These are phyloP conservation scores for Acanthamoeba triangularis DNA, from an alignment of 208 protist genomes.

Conservation along the genomic window DNA sequence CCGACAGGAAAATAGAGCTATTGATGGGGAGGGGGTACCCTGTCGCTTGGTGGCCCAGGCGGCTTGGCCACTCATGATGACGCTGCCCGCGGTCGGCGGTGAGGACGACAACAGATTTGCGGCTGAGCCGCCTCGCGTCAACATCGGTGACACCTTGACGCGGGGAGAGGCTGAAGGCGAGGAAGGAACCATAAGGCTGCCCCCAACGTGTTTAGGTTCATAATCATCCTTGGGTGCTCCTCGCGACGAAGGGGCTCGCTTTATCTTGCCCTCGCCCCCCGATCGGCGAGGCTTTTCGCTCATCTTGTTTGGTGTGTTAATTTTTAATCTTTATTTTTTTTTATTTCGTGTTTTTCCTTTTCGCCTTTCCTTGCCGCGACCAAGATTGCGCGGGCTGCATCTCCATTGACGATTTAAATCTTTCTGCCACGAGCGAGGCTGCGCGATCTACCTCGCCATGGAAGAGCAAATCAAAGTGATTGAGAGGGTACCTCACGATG, in stretches of 20 bases:
- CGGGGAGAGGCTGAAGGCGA: not conserved
- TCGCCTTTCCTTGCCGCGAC: not conserved
- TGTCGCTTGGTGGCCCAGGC: constrained; percentile 50
- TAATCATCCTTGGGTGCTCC: too few species aligned
- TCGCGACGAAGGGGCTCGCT: not conserved
- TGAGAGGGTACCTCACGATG: not conserved
- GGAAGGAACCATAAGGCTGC: not conserved
- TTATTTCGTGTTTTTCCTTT: not conserved
- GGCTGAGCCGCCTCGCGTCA: not conserved
- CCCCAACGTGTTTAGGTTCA: too few species aligned
- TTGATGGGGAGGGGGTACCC: not conserved
- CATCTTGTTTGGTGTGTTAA: not conserved
- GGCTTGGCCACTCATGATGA: constrained; percentile 8
- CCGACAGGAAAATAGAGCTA: not conserved
- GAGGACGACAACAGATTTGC: not conserved
- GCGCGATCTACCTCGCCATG: not conserved
- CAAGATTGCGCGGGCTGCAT: not conserved
- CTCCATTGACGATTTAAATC: too few species aligned
- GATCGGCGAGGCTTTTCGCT: not conserved
- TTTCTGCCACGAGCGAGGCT: not conserved
- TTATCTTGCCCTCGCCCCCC: not conserved
- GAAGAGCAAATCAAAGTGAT: constrained; percentile 34
- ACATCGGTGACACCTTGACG: not conserved
- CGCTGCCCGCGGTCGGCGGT: not conserved
- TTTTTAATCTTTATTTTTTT: not conserved